Evolutionary conservation across 1,284 basidiomycete genomes (phyloP).

Genomic region (Cutaneotrichosporon cyanovorans): DNA sequence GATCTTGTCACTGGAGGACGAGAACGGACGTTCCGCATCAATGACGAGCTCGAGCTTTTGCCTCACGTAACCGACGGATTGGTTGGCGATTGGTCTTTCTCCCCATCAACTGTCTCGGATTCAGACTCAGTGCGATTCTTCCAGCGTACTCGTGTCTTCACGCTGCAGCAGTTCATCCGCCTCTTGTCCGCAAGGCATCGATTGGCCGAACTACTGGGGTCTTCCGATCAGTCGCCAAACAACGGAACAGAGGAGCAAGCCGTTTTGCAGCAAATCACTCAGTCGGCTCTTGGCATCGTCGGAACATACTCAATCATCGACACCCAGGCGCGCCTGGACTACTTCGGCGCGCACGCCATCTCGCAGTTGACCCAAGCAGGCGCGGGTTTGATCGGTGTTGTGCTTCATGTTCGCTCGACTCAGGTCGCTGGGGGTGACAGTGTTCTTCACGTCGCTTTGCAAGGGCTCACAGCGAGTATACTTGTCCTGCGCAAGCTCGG

Average conservation of each 20-base stretch:
- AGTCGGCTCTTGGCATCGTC: constrained; percentile 27
- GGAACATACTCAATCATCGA: constrained; percentile 33
- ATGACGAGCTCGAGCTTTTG: constrained; percentile 25
- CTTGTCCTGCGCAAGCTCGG: constrained; percentile 24
- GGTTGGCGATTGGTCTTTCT: constrained; percentile 30
- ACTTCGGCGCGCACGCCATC: constrained; percentile 34
- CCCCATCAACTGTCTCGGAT: constrained; percentile 25
- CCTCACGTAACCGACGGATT: constrained; percentile 25
- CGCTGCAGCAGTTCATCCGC: constrained; percentile 27
- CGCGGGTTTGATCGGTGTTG: constrained; percentile 29
- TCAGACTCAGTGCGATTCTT: constrained; percentile 32
- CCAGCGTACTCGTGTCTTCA: constrained; percentile 30
- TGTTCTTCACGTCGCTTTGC: constrained; percentile 21
- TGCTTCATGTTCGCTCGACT: constrained; percentile 23
- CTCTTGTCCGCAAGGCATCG: constrained; percentile 26
- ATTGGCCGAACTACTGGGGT: constrained; percentile 19
- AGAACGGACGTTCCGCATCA: constrained; percentile 10
- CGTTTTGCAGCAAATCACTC: constrained; percentile 27
- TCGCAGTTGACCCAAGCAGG: constrained; percentile 32
- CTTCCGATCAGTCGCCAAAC: not conserved
- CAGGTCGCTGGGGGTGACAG: constrained; percentile 13
- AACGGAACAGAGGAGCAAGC: constrained; percentile 14
- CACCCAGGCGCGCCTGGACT: constrained; percentile 25
- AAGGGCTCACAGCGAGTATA: constrained; percentile 26
- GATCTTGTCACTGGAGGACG: constrained; percentile 15